Base-by-base conservation (phyloP, 106 monocot species). In the Cymbidium sinense region DNA sequence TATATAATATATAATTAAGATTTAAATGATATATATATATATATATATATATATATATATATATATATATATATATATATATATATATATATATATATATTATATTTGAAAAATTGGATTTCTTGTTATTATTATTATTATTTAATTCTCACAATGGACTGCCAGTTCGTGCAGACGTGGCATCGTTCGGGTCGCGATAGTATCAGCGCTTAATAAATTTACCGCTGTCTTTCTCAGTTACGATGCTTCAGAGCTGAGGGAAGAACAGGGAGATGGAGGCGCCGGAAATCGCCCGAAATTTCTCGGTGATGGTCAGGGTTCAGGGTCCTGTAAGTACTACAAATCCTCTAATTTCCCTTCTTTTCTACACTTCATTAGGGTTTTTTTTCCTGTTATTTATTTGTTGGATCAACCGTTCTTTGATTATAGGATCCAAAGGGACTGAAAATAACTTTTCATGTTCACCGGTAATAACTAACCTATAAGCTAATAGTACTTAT, bases 371-470 rank as follows among this genome's bases (percentile, higher is more conserved):
- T 11, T 71, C 11, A 4, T 71, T n/a, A 15, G 2, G 17, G 2
- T 21, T 6, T 33, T 34, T 37, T 18, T 55, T 34, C 25, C 62
- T 30, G 13, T 52, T 51, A 2, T 37, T 67, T 8, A 30, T 55
- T 25, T 10, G 36, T 11, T 23, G 34, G n/a, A 5, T 72, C 37
- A 37, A 39, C 20, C 39, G 36, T 34, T 7, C 19, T 17, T 55
- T 47, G 67, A 11, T 54, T 85, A 47, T 78, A 96, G 96, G 96
- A 96, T 55, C 91, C 96, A 23, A 93, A 96, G 78, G 87, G 88
- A 2, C 79, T 94, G 7, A 93, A 94, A 82, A 94, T 91, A 90
- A 88, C 96, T 25, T 96, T 96, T 81, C 96, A 96, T 70, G 85
- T 86, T 50, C 88, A 90, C 76, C 88, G 84, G 96, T 96, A 80